Percentiles rank a stretch among this genome's conserved stretches.
Conservation (phyloP, 257 asterid species). For the Henckelia pumila region DNA sequence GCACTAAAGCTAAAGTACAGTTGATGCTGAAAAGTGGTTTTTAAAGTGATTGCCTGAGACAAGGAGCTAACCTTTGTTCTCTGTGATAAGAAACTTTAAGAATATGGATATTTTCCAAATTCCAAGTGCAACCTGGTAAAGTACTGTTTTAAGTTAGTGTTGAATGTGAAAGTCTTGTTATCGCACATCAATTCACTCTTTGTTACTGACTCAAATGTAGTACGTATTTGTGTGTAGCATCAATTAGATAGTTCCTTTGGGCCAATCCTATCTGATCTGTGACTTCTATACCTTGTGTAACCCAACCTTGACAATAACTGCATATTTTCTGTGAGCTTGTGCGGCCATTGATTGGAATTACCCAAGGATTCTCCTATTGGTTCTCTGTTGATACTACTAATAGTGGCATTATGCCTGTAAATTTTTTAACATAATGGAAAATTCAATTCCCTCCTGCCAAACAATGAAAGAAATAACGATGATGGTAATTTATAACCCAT, state of each 20-base stretch:
- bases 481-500: slow-evolving; percentile 10
- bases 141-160: no score
- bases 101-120: no score
- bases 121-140: background rate
- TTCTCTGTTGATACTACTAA: background rate
- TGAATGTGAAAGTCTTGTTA: background rate
- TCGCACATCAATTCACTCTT: background rate
- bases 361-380: background rate
- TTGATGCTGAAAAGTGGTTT: background rate
- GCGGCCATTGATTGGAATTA: background rate
- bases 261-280: no score
- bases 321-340: background rate
- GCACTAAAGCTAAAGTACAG: background rate
- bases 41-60: background rate
- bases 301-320: background rate
- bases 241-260: no score
- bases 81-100: background rate
- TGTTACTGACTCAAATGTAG: background rate
- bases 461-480: background rate
- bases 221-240: no score
- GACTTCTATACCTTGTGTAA: no score
- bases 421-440: background rate
- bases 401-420: background rate
- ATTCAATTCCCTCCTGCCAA: background rate
- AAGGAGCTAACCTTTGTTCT: background rate